These are phyloP conservation scores for Panaeolus papilionaceus DNA, from an alignment of 768 basidiomycete species.

Conservation along the genomic window DNA sequence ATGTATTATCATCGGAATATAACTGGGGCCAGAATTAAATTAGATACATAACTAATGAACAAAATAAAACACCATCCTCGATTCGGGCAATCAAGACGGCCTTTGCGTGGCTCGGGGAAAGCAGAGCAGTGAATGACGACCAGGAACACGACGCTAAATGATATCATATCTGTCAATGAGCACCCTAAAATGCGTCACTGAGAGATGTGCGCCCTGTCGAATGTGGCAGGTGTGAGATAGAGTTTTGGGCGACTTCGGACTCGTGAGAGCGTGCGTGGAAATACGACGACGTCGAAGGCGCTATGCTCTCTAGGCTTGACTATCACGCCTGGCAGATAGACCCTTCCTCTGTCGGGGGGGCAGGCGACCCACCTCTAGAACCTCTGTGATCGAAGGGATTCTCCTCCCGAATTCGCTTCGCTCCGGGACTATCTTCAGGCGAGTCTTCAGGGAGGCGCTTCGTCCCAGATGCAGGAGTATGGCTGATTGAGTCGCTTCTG, in stretches of 20 bases:
- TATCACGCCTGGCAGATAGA: too few species aligned
- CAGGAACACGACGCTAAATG: not conserved
- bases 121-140: not conserved
- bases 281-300: too few species aligned
- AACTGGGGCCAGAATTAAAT: not conserved
- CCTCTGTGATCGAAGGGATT: too few species aligned
- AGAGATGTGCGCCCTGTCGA: not conserved
- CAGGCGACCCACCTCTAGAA: too few species aligned
- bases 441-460: too few species aligned
- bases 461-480: too few species aligned
- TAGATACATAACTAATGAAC: not conserved
- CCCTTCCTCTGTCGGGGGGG: too few species aligned
- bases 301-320: too few species aligned
- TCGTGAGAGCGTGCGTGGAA: not conserved
- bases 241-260: not conserved
- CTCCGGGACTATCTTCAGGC: too few species aligned
- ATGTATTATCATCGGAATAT: not conserved
- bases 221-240: not conserved
- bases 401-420: too few species aligned
- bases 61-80: not conserved
- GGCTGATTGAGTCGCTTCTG: too few species aligned
- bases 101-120: slow-evolving; percentile 2
- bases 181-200: not conserved
- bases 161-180: not conserved
- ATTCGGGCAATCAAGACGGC: not conserved